Evolutionary conservation across 2,329 filamentous ascomycete species (phyloP).

Genomic region (Leptographium lundbergii): DNA sequence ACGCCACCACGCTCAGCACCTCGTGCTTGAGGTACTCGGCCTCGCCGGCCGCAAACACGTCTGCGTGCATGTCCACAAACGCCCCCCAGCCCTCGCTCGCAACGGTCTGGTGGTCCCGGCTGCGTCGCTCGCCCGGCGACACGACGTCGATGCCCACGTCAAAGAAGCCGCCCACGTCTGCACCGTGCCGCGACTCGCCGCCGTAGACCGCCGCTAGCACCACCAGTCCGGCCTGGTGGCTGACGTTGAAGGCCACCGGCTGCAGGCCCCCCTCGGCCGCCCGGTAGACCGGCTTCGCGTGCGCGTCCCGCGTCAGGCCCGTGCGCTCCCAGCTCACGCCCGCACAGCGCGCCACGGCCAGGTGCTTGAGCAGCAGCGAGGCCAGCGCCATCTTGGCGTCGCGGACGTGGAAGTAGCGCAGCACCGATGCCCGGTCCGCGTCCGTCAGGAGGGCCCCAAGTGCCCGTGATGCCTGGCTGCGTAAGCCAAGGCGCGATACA

Average conservation of each 20-base stretch:
- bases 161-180: conserved; percentile 13
- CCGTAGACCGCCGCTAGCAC: conserved; percentile 44
- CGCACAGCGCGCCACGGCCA: conserved; percentile 43
- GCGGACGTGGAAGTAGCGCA: conserved; percentile 51
- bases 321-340: conserved; percentile 49
- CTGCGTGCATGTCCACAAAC: conserved; percentile 60
- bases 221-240: conserved; percentile 66
- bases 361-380: conserved; percentile 62
- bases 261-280: conserved; percentile 15
- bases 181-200: conserved; percentile 33
- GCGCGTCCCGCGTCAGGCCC: conserved; percentile 40
- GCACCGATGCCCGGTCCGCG: conserved; percentile 43
- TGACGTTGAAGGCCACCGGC: conserved; percentile 58
- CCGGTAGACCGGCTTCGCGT: conserved; percentile 40
- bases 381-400: conserved; percentile 65
- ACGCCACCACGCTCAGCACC: conserved; percentile 15
- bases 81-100: conserved; percentile 38
- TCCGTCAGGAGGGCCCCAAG: conserved; percentile 34
- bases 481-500: neutral
- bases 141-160: conserved; percentile 66
- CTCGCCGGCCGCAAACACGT: conserved; percentile 55
- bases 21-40: conserved; percentile 44
- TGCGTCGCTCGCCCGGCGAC: conserved; percentile 55
- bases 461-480: conserved; percentile 24
- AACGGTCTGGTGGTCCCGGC: conserved; percentile 47